A percentile compares a stretch with the other conserved stretches of the same genome.
Evolutionary conservation across 768 basidiomycete species (phyloP).

Genomic region (Clitopilus hobsonii): DNA sequence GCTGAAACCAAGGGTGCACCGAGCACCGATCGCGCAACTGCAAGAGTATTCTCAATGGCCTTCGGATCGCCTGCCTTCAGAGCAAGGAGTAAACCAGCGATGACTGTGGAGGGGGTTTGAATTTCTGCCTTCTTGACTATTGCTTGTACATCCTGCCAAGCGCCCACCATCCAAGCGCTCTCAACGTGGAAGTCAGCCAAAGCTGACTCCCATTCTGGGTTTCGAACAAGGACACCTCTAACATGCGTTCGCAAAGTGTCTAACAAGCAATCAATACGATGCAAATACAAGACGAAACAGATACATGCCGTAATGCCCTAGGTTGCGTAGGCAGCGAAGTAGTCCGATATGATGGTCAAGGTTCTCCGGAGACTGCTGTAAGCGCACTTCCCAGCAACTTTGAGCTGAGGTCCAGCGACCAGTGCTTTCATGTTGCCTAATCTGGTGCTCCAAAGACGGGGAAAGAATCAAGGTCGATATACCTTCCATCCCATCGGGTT

Average conservation of each 20-base stretch:
- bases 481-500: conserved; percentile 99
- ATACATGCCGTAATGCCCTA: conserved; percentile 91
- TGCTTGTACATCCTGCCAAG: conserved; percentile 78
- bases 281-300: background rate
- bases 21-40: conserved; percentile 63
- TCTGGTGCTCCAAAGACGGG: conserved; percentile 92
- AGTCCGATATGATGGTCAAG: conserved; percentile 86
- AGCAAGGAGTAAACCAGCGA: conserved; percentile 77
- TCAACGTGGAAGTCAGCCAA: conserved; percentile 86
- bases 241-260: conserved; percentile 96
- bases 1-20: conserved; percentile 82
- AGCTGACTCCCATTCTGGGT: conserved; percentile 76
- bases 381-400: conserved; percentile 96
- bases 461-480: conserved; percentile 84
- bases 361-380: conserved; percentile 89
- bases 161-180: conserved; percentile 93
- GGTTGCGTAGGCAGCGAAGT: conserved; percentile 83
- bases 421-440: conserved; percentile 95
- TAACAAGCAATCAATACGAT: conserved; percentile 21
- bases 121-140: conserved; percentile 48
- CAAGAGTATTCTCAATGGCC: conserved; percentile 45
- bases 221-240: conserved; percentile 78
- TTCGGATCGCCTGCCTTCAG: conserved; percentile 54
- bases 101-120: conserved; percentile 58
- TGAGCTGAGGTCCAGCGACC: conserved; percentile 98